Conservation (phyloP, 2,329 filamentous ascomycete species). For the Xylariaceae sp. region DNA sequence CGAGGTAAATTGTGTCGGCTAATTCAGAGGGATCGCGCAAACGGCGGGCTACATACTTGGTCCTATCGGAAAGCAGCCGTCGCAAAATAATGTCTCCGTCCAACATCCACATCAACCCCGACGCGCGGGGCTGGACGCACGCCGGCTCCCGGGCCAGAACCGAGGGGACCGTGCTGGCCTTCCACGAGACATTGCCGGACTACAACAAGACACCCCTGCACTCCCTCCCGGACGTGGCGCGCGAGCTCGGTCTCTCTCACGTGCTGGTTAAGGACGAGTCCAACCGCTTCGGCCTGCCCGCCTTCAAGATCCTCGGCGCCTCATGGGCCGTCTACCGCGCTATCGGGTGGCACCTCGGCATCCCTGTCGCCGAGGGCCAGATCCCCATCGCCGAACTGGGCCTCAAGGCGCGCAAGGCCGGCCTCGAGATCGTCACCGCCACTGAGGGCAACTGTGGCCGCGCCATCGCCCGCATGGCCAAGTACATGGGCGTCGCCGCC, state of each 20-base stretch:
- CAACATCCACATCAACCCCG: conserved; percentile 21
- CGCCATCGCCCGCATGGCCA: conserved; percentile 64
- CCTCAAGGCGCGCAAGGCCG: conserved; percentile 15
- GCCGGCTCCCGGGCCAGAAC: conserved; percentile 12
- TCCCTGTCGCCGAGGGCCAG: conserved; percentile 34
- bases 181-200: conserved; percentile 24
- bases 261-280: conserved; percentile 70
- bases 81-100: conserved; percentile 16
- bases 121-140: conserved; percentile 20
- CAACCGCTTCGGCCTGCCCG: conserved; percentile 59
- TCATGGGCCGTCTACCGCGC: conserved; percentile 65
- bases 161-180: conserved; percentile 18
- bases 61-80: too few species aligned
- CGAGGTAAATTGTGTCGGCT: too few species aligned
- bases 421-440: conserved; percentile 46
- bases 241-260: conserved; percentile 49
- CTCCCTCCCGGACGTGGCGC: conserved; percentile 33
- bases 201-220: conserved; percentile 24
- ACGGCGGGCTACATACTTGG: too few species aligned
- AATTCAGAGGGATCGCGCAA: too few species aligned
- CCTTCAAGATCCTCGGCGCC: conserved; percentile 77
- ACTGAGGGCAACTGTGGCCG: conserved; percentile 76
- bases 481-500: conserved; percentile 45
- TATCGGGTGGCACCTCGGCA: conserved; percentile 38
- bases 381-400: conserved; percentile 21